Percentiles rank a stretch among this genome's conserved stretches.
Conservation (phyloP, 352 stramenopile species). For the Globisporangium middletonii region DNA sequence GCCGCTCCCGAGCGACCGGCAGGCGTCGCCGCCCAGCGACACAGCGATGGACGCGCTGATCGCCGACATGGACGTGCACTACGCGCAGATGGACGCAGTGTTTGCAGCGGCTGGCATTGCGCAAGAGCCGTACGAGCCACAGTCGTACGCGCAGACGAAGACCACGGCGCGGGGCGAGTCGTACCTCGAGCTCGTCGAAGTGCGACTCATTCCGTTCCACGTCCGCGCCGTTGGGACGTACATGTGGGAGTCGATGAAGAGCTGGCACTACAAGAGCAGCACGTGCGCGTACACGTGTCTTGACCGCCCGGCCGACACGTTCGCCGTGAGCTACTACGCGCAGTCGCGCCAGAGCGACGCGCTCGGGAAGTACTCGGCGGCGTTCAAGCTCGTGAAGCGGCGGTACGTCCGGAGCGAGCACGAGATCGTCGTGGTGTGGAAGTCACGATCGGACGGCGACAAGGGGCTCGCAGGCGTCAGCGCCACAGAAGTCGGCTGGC, state of each 20-base stretch:
- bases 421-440: slow-evolving; percentile 12
- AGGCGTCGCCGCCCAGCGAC: neutral
- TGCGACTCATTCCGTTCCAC: slow-evolving; percentile 13
- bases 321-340: slow-evolving; percentile 12
- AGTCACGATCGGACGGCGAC: slow-evolving; percentile 10
- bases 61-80: slow-evolving; percentile 2
- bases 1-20: neutral
- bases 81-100: slow-evolving; percentile 5
- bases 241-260: slow-evolving; percentile 15
- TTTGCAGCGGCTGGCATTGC: slow-evolving; percentile 6
- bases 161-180: neutral
- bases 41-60: slow-evolving; percentile 11
- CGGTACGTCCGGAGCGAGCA: slow-evolving; percentile 9
- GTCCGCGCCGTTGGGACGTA: slow-evolving; percentile 8
- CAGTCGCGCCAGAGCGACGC: neutral
- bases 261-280: slow-evolving; percentile 8
- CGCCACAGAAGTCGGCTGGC: slow-evolving; percentile 11
- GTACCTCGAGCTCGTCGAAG: slow-evolving; percentile 11
- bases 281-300: slow-evolving; percentile 5
- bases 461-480: slow-evolving; percentile 6
- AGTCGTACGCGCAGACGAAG: slow-evolving; percentile 10
- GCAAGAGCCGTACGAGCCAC: slow-evolving; percentile 4
- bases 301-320: slow-evolving; percentile 10
- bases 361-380: slow-evolving; percentile 5
- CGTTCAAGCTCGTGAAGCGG: slow-evolving; percentile 14